Evolutionary conservation across 2,329 filamentous ascomycete species (phyloP).

Genomic region (Paecilomyces formosus): DNA sequence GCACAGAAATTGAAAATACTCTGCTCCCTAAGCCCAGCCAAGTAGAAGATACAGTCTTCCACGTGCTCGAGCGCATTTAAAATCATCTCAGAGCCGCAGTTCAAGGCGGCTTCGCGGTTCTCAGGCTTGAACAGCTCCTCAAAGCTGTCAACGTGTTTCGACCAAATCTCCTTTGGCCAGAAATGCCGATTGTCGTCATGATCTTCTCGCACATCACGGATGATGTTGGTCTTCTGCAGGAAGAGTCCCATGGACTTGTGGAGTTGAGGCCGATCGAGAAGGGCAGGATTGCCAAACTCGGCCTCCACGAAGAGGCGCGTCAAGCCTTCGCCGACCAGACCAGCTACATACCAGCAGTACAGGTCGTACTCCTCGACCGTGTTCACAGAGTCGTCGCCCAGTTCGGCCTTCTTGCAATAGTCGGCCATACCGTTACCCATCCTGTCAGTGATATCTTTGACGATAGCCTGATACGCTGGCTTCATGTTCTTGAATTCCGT

Average conservation of each 20-base stretch:
- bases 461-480: conserved; percentile 72
- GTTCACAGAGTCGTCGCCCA: conserved; percentile 71
- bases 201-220: conserved; percentile 89
- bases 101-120: conserved; percentile 67
- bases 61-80: conserved; percentile 78
- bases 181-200: conserved; percentile 80
- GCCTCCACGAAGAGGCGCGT: conserved; percentile 86
- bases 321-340: conserved; percentile 88
- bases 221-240: conserved; percentile 97
- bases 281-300: conserved; percentile 75
- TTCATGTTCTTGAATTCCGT: conserved; percentile 84
- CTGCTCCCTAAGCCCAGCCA: conserved; percentile 89
- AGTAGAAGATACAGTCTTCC: conserved; percentile 95
- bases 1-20: conserved; percentile 98
- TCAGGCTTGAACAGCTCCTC: conserved; percentile 82
- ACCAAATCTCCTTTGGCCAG: conserved; percentile 96
- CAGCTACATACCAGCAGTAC: conserved; percentile 98
- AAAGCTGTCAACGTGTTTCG: conserved; percentile 83
- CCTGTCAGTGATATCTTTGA: conserved; percentile 83
- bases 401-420: conserved; percentile 76
- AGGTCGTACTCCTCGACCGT: conserved; percentile 85
- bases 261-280: conserved; percentile 70
- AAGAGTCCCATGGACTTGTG: conserved; percentile 97
- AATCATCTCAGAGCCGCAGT: conserved; percentile 90
- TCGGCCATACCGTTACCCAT: conserved; percentile 99